These are phyloP conservation scores for Penicillium paradoxum DNA, from an alignment of 495 filamentous ascomycete genomes.

Conservation along the genomic window DNA sequence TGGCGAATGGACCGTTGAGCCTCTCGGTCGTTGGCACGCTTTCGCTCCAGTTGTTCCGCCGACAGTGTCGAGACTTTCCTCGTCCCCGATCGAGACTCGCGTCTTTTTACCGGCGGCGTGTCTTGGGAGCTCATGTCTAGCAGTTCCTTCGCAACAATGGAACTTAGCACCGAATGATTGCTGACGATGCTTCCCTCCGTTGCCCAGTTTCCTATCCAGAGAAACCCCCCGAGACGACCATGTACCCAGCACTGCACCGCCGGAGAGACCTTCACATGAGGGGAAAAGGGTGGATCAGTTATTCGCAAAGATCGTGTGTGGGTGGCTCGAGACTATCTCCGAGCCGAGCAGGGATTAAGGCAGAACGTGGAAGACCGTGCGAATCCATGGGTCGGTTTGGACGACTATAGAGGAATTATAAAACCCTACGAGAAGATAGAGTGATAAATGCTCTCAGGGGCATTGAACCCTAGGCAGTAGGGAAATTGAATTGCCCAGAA, in stretches of 20 bases:
- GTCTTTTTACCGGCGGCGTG: constrained; percentile 20
- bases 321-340: constrained; percentile 8
- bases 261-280: constrained; percentile 11
- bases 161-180: not conserved
- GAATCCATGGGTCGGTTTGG: constrained; percentile 1
- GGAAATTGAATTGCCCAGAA: constrained; percentile 5
- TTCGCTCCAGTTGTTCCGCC: constrained; percentile 56
- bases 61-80: constrained; percentile 56
- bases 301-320: not conserved
- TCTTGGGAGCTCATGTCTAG: constrained; percentile 19
- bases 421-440: not conserved
- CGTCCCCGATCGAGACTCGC: constrained; percentile 53
- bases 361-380: constrained; percentile 2
- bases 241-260: constrained; percentile 6
- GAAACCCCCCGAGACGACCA: constrained; percentile 15
- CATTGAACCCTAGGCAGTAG: not conserved
- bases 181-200: not conserved
- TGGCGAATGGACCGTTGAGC: constrained; percentile 59
- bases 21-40: constrained; percentile 60
- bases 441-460: not conserved
- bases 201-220: constrained; percentile 11
- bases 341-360: constrained; percentile 8
- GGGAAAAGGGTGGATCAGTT: constrained; percentile 1
- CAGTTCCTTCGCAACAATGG: constrained; percentile 5
- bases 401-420: not conserved